Conservation (phyloP, 352 stramenopile genomes). For the Pilasporangium apinafurcum region DNA sequence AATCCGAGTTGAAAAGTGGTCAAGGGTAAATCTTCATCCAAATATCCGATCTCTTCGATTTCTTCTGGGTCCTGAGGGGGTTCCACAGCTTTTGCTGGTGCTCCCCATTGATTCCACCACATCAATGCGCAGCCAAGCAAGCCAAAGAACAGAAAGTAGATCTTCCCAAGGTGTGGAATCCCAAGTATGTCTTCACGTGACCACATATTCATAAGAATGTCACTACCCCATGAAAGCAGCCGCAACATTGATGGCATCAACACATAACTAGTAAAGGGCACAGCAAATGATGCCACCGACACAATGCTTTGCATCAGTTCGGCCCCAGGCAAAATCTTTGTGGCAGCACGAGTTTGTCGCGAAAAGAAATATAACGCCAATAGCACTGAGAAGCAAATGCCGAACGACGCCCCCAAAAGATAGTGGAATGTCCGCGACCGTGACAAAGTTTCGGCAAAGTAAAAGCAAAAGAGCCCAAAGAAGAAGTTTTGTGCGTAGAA, state of each 20-base stretch:
- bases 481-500: constrained; percentile 74
- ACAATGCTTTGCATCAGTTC: constrained; percentile 62
- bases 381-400: constrained; percentile 72
- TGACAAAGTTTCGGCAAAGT: constrained; percentile 54
- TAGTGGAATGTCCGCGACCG: constrained; percentile 80
- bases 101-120: constrained; percentile 85
- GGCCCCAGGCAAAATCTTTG: constrained; percentile 63
- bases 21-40: constrained; percentile 55
- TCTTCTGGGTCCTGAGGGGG: constrained; percentile 54
- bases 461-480: constrained; percentile 60
- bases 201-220: constrained; percentile 67
- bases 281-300: constrained; percentile 61
- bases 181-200: constrained; percentile 60
- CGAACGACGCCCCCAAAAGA: constrained; percentile 48
- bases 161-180: constrained; percentile 77
- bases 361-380: constrained; percentile 77
- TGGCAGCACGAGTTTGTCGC: constrained; percentile 60
- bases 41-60: constrained; percentile 57
- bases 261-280: constrained; percentile 73
- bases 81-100: constrained; percentile 31
- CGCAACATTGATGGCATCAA: constrained; percentile 71
- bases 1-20: constrained; percentile 67
- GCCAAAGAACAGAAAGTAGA: constrained; percentile 81
- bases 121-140: constrained; percentile 64
- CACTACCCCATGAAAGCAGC: constrained; percentile 44